These are phyloP conservation scores for Rhododendron molle DNA, from an alignment of 148 eudicot species.

Conservation along the genomic window DNA sequence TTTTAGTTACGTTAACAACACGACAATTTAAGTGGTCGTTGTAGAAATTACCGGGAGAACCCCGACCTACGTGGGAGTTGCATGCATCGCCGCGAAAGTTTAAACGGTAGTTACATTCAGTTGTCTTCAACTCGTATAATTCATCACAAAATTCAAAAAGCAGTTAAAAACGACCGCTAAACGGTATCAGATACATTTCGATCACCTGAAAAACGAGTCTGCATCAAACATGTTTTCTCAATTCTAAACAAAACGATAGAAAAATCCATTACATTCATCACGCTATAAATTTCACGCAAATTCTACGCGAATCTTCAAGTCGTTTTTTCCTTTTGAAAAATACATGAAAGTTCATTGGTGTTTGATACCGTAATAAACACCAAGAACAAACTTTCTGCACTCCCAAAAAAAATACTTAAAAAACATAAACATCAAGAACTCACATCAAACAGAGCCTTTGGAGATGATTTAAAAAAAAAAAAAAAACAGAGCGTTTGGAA, in stretches of 20 bases:
- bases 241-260: background rate
- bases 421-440: background rate
- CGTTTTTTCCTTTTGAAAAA: background rate
- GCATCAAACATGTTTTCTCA: background rate
- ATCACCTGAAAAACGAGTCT: background rate
- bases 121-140: background rate
- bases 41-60: background rate
- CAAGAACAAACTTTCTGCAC: background rate
- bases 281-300: background rate
- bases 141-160: background rate
- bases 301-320: background rate
- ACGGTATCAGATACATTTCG: background rate
- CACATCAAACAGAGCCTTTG: background rate
- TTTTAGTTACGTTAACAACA: background rate
- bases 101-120: background rate
- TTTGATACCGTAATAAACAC: background rate
- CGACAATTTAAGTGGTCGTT: background rate
- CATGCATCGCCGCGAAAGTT: background rate
- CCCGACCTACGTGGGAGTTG: background rate
- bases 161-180: too few relatives aligned
- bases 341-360: background rate
- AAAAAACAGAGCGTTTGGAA: background rate
- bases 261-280: background rate
- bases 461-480: too few relatives aligned
- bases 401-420: too few relatives aligned